phyloP scores from a whole-genome alignment of 805 yeast species.

The Candida nanaspora region DNA sequence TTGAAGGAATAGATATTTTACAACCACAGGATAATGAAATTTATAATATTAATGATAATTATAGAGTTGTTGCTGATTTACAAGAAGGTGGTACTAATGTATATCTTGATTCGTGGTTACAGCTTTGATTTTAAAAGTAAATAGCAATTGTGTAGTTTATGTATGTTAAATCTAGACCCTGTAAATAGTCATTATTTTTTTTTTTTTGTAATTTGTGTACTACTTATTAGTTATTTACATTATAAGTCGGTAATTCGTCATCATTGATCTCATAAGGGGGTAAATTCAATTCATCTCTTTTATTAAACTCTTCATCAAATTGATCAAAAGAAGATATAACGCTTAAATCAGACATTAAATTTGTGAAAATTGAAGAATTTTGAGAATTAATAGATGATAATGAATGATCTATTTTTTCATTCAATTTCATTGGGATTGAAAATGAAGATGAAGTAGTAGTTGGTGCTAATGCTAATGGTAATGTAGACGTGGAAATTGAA shows the following conservation, averaged over 20 bases:
- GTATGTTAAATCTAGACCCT: too few species aligned
- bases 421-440: too few species aligned
- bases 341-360: not conserved
- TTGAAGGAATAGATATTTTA: conserved; percentile 20
- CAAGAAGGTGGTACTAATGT: conserved; percentile 4
- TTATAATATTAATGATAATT: conserved; percentile 24
- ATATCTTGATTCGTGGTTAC: conserved; percentile 25
- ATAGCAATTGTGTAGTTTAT: too few species aligned
- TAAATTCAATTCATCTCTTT: not conserved
- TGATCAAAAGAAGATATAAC: not conserved
- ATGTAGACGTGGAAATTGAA: not conserved
- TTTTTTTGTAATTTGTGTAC: too few species aligned
- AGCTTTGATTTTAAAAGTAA: conserved; percentile 6
- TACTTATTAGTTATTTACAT: too few species aligned
- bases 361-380: not conserved
- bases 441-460: too few species aligned
- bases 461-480: not conserved
- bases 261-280: conserved; percentile 1
- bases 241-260: conserved; percentile 1
- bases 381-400: not conserved
- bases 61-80: conserved; percentile 18
- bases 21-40: conserved; percentile 21
- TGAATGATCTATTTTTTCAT: too few species aligned
- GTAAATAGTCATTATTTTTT: not conserved
- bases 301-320: not conserved